A percentile compares a stretch with the other conserved stretches of the same genome.
Conservation (phyloP, 2,329 filamentous ascomycete species). For the Fusarium palustre region DNA sequence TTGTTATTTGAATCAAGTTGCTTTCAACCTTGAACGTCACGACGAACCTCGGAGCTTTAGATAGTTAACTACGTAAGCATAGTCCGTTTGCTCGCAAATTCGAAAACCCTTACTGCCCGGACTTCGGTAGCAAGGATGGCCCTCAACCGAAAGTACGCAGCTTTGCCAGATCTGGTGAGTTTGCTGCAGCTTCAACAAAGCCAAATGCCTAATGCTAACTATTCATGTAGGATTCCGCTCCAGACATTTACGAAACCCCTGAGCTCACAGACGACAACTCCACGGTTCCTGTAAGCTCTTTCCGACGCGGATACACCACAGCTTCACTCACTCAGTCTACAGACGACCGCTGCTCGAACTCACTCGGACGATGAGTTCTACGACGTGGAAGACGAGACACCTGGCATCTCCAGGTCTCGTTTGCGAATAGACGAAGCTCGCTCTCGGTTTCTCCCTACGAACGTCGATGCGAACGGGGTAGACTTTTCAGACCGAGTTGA, state of each 20-base stretch:
- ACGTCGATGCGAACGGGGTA: slow-evolving; percentile 80
- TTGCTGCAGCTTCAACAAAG: slow-evolving; percentile 6
- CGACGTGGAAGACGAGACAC: slow-evolving; percentile 70
- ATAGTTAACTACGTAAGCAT: not conserved
- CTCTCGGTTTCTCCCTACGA: slow-evolving; percentile 78
- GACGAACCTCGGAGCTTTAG: not conserved
- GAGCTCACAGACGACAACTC: slow-evolving; percentile 91
- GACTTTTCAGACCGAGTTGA: slow-evolving; percentile 93
- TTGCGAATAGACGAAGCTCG: slow-evolving; percentile 84
- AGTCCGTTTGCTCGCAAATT: not conserved
- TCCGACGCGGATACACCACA: not conserved
- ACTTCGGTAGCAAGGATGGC: slow-evolving; percentile 67
- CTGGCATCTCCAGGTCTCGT: slow-evolving; percentile 79
- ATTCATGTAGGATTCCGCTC: slow-evolving; percentile 78
- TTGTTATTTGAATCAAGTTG: slow-evolving; percentile 17
- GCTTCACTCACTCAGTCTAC: slow-evolving; percentile 41
- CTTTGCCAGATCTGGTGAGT: slow-evolving; percentile 79
- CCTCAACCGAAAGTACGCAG: slow-evolving; percentile 83
- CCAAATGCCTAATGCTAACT: slow-evolving; percentile 29
- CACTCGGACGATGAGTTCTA: slow-evolving; percentile 72
- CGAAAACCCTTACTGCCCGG: not conserved
- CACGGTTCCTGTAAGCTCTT: slow-evolving; percentile 75
- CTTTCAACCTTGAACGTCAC: slow-evolving; percentile 9
- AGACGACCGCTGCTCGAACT: slow-evolving; percentile 68
- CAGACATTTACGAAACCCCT: slow-evolving; percentile 96